A percentile compares a stretch with the other conserved stretches of the same genome.
Conservation (phyloP, 306 rosid genomes). For the Trifolium dubium region DNA sequence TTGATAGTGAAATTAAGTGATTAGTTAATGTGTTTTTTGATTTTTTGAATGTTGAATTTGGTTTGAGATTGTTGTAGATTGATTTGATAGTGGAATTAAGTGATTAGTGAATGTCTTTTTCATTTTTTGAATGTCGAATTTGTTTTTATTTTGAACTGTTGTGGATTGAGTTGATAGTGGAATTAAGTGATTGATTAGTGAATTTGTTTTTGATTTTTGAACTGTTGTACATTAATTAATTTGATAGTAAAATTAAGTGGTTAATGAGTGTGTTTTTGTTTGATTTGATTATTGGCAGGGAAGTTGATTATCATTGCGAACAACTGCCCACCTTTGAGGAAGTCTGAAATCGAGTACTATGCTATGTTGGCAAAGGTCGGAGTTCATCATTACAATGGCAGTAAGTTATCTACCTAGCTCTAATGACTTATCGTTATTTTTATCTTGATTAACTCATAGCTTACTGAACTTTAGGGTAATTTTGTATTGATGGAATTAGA, state of each 20-base stretch:
- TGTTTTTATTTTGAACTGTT: background rate
- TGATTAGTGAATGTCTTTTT: background rate
- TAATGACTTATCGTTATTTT: background rate
- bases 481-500: background rate
- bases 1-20: no score
- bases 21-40: background rate
- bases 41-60: no score
- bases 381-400: slow-evolving; percentile 84
- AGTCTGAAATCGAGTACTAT: slow-evolving; percentile 78
- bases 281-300: slow-evolving; percentile 43
- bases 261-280: background rate
- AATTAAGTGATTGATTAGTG: background rate
- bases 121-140: background rate
- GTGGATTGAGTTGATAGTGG: no score
- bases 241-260: background rate
- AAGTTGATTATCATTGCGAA: slow-evolving; percentile 78
- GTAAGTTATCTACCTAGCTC: slow-evolving; percentile 50
- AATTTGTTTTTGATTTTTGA: background rate
- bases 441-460: background rate
- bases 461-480: background rate
- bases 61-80: background rate
- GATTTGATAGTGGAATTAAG: background rate
- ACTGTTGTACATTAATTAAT: background rate
- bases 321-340: slow-evolving; percentile 81
- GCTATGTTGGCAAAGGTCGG: slow-evolving; percentile 87